phyloP scores from a whole-genome alignment of 305 asterid species.

The Solanum hybrid region DNA sequence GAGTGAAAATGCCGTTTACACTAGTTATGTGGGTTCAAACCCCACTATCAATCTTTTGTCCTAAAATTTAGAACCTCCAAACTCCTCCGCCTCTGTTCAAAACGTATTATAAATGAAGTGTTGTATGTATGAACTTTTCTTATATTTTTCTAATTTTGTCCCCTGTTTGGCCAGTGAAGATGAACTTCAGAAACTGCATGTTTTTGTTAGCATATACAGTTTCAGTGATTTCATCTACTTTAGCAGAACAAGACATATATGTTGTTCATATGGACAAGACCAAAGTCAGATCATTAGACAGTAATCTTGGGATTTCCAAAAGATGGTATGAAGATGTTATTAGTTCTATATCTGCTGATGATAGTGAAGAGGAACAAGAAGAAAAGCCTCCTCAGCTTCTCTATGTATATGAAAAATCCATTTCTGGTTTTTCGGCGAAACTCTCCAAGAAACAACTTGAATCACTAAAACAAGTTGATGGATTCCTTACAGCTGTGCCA shows the following conservation, averaged over 20 bases:
- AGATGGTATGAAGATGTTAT: conserved; percentile 49
- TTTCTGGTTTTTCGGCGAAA: conserved; percentile 59
- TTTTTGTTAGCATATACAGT: conserved; percentile 15
- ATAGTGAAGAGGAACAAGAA: conserved; percentile 10
- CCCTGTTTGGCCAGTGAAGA: conserved; percentile 4
- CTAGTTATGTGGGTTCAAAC: neutral
- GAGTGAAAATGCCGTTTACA: no score
- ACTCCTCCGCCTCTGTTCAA: neutral
- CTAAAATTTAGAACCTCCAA: neutral
- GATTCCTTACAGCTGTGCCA: conserved; percentile 42
- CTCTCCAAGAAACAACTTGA: conserved; percentile 41
- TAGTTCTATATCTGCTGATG: conserved; percentile 27
- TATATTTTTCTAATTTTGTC: neutral
- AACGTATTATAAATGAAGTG: neutral
- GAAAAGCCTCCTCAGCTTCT: conserved; percentile 34
- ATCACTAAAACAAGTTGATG: conserved; percentile 30
- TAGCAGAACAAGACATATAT: conserved; percentile 29
- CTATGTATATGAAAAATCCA: conserved; percentile 45
- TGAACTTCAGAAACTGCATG: conserved; percentile 22
- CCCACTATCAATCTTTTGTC: neutral
- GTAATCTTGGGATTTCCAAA: conserved; percentile 27
- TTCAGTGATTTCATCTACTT: conserved; percentile 18
- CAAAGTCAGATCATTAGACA: conserved; percentile 32
- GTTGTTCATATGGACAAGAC: conserved; percentile 57
- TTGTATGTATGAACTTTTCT: neutral